Percentiles rank a stretch among this genome's conserved stretches.
These are phyloP conservation scores for Xylaria intraflava DNA, from an alignment of 495 filamentous ascomycete genomes.

Conservation along the genomic window DNA sequence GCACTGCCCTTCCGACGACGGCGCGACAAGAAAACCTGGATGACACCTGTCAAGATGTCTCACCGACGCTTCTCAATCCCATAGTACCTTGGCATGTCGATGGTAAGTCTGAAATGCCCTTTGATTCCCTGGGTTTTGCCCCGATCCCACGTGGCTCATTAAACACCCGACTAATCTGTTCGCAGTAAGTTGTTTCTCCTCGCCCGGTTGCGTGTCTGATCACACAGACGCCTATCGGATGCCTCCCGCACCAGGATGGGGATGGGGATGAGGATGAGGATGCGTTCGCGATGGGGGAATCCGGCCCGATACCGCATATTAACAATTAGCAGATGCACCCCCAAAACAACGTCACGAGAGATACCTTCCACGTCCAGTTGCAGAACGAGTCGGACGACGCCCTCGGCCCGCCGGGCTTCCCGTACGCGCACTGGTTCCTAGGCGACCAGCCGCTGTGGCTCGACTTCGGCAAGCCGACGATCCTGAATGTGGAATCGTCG, in stretches of 20 bases:
- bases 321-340: not conserved
- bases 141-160: not conserved
- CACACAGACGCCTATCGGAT: not conserved
- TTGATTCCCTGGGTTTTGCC: not conserved
- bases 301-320: not conserved
- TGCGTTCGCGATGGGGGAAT: too few species aligned
- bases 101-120: not conserved
- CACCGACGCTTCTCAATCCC: constrained; percentile 20
- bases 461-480: constrained; percentile 19
- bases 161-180: not conserved
- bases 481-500: constrained; percentile 2
- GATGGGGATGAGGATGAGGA: too few species aligned
- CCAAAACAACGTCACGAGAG: not conserved
- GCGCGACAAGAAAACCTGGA: not conserved
- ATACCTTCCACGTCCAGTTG: not conserved
- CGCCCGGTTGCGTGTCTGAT: not conserved
- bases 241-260: not conserved
- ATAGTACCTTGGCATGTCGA: constrained; percentile 16
- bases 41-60: constrained; percentile 16
- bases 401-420: not conserved
- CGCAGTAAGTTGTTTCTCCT: not conserved
- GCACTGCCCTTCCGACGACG: constrained; percentile 28
- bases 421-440: constrained; percentile 17
- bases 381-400: not conserved
- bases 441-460: constrained; percentile 14